Evolutionary conservation across 345 rosid species (phyloP).

Genomic region (Cochlearia excelsa): DNA sequence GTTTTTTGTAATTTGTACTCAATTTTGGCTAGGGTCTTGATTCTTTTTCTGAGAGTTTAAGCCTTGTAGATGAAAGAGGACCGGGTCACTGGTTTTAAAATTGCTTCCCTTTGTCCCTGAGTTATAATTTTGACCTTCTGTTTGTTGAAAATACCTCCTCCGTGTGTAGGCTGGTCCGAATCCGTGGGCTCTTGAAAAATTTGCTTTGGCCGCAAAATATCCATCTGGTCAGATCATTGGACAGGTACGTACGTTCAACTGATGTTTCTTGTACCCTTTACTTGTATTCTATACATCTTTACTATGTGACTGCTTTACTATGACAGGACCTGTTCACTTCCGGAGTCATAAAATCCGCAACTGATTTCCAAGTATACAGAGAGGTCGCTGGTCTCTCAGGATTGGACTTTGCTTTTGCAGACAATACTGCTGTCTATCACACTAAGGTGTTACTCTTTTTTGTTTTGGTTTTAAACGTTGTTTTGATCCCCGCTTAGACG

Average conservation of each 20-base stretch:
- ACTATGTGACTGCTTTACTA: conserved; percentile 27
- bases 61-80: background rate
- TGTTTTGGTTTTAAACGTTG: background rate
- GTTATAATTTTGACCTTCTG: background rate
- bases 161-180: conserved; percentile 75
- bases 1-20: background rate
- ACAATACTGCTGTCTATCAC: conserved; percentile 86
- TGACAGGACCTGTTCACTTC: conserved; percentile 79
- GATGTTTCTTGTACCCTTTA: conserved; percentile 6
- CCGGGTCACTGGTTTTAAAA: conserved; percentile 3
- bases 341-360: conserved; percentile 74
- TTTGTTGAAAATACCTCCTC: conserved; percentile 14
- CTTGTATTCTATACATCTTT: conserved; percentile 13
- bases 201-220: conserved; percentile 79
- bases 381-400: conserved; percentile 95
- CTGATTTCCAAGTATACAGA: conserved; percentile 92
- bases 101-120: background rate
- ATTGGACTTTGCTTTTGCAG: conserved; percentile 88
- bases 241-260: conserved; percentile 51
- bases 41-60: conserved; percentile 2
- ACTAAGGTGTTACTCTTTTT: conserved; percentile 67
- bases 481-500: conserved; percentile 7
- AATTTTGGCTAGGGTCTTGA: conserved; percentile 3
- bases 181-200: conserved; percentile 88
- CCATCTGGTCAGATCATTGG: conserved; percentile 72